Conservation (phyloP, 257 asterid genomes). For the Lycium ferocissimum region DNA sequence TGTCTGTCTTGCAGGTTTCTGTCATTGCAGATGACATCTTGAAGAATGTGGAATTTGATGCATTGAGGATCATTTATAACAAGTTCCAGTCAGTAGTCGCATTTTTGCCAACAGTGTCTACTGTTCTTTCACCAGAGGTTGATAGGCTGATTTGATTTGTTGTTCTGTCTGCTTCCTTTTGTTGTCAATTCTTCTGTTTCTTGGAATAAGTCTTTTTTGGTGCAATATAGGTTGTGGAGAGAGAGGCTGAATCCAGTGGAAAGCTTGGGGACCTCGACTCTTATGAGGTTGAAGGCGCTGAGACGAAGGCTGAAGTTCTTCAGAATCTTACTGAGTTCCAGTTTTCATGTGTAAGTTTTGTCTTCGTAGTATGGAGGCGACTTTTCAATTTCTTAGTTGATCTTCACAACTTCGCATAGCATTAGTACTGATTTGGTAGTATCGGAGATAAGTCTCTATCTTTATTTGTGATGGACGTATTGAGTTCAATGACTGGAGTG, state of each 20-base stretch:
- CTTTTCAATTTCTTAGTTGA: not conserved
- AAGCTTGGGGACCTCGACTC: constrained; percentile 83
- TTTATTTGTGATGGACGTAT: not conserved
- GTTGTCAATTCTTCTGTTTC: not conserved
- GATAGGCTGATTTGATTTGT: constrained; percentile 17
- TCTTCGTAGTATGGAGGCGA: not conserved
- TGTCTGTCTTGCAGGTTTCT: constrained; percentile 66
- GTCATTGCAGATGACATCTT: constrained; percentile 95
- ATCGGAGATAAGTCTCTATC: not conserved
- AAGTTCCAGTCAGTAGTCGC: constrained; percentile 88
- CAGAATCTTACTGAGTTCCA: constrained; percentile 93
- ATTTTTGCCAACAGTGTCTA: constrained; percentile 74
- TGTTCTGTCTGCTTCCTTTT: constrained; percentile 15
- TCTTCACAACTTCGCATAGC: not conserved
- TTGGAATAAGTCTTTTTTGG: constrained; percentile 25
- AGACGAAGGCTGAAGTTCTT: constrained; percentile 89
- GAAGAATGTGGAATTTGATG: constrained; percentile 90
- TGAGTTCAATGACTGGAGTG: not conserved
- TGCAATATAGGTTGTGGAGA: constrained; percentile 67
- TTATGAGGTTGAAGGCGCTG: constrained; percentile 94
- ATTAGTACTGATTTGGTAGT: not conserved
- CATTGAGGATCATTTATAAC: constrained; percentile 80
- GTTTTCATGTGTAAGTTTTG: constrained; percentile 73
- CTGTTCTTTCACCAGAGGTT: constrained; percentile 96
- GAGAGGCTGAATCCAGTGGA: constrained; percentile 94